These are phyloP conservation scores for Cytospora mali DNA, from an alignment of 2,329 filamentous ascomycete species.

Conservation along the genomic window DNA sequence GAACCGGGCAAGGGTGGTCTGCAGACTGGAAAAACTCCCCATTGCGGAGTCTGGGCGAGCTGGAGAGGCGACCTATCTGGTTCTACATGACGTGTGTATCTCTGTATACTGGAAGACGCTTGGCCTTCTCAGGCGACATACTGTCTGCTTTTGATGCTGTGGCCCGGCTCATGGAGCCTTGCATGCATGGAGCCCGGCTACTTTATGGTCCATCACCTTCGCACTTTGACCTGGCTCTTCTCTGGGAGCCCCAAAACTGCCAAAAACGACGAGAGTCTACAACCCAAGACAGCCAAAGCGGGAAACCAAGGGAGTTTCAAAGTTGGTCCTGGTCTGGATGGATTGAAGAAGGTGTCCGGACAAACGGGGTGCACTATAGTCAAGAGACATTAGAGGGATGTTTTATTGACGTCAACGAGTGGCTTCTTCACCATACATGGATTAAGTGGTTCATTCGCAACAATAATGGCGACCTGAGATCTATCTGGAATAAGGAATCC, in stretches of 20 bases:
- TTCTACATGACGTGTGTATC: conserved; percentile 38
- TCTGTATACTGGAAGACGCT: conserved; percentile 36
- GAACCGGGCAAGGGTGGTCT: conserved; percentile 33
- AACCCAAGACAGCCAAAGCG: not conserved
- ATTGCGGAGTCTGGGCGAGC: conserved; percentile 34
- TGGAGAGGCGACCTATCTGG: conserved; percentile 34
- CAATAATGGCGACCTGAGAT: conserved; percentile 36
- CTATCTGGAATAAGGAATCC: conserved; percentile 33
- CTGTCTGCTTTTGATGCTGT: conserved; percentile 41
- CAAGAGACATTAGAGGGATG: conserved; percentile 31
- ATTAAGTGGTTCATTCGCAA: conserved; percentile 41
- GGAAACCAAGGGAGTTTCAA: conserved; percentile 35
- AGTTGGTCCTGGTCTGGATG: conserved; percentile 43
- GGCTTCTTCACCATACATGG: conserved; percentile 41
- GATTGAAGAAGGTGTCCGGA: conserved; percentile 29
- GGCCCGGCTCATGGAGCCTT: conserved; percentile 32
- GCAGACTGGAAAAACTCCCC: conserved; percentile 37
- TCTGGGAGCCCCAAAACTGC: conserved; percentile 35
- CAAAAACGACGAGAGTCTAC: not conserved
- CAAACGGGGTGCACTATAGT: conserved; percentile 27
- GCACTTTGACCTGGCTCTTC: conserved; percentile 40
- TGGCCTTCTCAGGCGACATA: conserved; percentile 36
- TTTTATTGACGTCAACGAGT: conserved; percentile 36
- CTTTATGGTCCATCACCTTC: conserved; percentile 38
- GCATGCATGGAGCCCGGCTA: conserved; percentile 33